Conservation (phyloP, 805 yeast genomes). For the Candida andamanensis region DNA sequence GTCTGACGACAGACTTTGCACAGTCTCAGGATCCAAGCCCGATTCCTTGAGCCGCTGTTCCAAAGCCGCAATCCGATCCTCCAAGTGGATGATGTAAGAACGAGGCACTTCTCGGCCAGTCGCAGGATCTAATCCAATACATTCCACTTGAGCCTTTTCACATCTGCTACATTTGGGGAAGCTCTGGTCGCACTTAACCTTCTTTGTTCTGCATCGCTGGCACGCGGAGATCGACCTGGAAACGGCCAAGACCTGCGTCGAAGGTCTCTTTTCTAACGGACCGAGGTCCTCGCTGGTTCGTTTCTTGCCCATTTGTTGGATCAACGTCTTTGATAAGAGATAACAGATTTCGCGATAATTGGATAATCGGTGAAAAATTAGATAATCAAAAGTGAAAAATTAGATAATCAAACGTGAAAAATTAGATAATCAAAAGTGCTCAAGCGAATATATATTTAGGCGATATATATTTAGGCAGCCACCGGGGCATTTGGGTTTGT, state of each 20-base stretch:
- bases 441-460: no score
- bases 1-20: neutral
- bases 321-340: no score
- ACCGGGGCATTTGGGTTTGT: neutral
- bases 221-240: conserved; percentile 79
- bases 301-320: no score
- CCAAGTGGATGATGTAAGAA: conserved; percentile 68
- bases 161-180: conserved; percentile 67
- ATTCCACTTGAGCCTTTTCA: conserved; percentile 59
- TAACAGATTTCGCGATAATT: no score
- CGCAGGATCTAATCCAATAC: conserved; percentile 82
- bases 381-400: no score
- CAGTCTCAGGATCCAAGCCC: conserved; percentile 32
- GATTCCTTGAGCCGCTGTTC: conserved; percentile 44
- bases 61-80: conserved; percentile 54
- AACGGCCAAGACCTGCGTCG: conserved; percentile 35
- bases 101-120: conserved; percentile 86
- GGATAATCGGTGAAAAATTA: no score
- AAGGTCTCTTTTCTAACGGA: no score
- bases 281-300: no score
- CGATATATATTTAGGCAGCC: no score
- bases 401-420: no score
- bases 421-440: no score
- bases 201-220: conserved; percentile 69
- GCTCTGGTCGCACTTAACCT: conserved; percentile 61